These are phyloP conservation scores for Heliamphora exappendiculata DNA, from an alignment of 148 eudicot genomes.

Conservation along the genomic window DNA sequence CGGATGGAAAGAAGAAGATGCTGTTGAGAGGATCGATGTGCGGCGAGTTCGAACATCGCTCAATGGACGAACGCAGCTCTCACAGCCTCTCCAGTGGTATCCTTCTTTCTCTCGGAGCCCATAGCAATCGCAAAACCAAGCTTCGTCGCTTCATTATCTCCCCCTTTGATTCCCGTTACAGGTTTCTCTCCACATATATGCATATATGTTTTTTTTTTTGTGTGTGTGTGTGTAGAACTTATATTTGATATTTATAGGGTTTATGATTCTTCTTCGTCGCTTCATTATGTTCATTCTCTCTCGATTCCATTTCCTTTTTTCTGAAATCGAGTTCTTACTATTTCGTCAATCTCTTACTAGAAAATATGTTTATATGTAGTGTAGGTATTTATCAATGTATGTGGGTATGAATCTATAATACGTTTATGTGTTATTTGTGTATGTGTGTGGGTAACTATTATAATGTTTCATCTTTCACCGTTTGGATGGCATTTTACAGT, in stretches of 20 bases:
- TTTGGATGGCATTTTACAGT: background rate
- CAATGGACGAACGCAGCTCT: conserved; percentile 27
- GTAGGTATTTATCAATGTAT: too few species aligned
- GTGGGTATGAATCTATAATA: too few species aligned
- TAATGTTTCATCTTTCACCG: background rate
- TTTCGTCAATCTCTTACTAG: too few species aligned
- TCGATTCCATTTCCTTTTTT: background rate
- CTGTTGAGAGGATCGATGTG: background rate
- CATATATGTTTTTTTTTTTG: background rate
- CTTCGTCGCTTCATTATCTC: conserved; percentile 40
- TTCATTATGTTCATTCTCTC: background rate
- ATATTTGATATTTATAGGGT: background rate
- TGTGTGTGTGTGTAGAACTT: background rate
- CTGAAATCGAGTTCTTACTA: background rate
- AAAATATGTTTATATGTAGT: too few species aligned
- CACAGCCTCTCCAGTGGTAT: conserved; percentile 38
- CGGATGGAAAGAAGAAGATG: background rate
- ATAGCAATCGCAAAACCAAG: conserved; percentile 26
- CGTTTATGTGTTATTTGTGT: background rate
- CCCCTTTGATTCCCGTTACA: conserved; percentile 44
- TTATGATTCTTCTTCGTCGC: background rate
- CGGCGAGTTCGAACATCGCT: conserved; percentile 18
- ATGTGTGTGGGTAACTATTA: background rate
- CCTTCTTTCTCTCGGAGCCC: conserved; percentile 72
- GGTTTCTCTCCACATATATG: conserved; percentile 21